phyloP scores from a whole-genome alignment of 345 rosid genomes.

The Gossypium stocksii region DNA sequence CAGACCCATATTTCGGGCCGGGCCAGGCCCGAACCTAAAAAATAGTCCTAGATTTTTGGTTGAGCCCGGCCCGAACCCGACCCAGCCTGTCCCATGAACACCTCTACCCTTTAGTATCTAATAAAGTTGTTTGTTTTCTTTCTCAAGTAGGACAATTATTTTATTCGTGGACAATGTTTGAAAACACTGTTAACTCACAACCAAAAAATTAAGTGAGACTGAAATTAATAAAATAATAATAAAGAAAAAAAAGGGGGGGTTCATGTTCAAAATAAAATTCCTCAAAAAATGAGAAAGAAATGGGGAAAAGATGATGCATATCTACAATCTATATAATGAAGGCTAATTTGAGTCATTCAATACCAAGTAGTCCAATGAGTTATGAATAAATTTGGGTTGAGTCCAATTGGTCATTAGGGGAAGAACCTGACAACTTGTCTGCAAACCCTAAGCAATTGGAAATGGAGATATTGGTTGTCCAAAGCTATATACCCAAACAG shows the following conservation, averaged over 20 bases:
- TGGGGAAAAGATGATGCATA: background rate
- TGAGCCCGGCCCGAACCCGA: no score
- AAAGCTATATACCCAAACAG: background rate
- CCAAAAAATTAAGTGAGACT: background rate
- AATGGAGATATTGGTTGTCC: background rate
- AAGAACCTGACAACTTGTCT: conserved; percentile 2
- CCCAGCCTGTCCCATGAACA: no score
- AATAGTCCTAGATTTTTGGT: no score
- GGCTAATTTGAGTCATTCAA: background rate
- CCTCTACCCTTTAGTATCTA: background rate
- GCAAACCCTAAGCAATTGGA: conserved; percentile 8
- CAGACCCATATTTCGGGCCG: no score
- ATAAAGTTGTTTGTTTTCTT: background rate
- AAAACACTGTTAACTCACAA: background rate
- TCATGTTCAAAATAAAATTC: background rate
- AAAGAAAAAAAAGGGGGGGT: background rate
- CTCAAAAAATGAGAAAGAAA: background rate
- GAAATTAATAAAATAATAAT: background rate
- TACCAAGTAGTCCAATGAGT: background rate
- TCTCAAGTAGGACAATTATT: background rate
- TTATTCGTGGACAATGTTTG: background rate
- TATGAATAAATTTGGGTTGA: background rate
- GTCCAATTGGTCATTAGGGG: background rate
- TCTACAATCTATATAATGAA: background rate
- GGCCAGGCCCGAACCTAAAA: no score